Base-by-base conservation (phyloP, 352 stramenopile species). In the Phytophthora uliginosa region DNA sequence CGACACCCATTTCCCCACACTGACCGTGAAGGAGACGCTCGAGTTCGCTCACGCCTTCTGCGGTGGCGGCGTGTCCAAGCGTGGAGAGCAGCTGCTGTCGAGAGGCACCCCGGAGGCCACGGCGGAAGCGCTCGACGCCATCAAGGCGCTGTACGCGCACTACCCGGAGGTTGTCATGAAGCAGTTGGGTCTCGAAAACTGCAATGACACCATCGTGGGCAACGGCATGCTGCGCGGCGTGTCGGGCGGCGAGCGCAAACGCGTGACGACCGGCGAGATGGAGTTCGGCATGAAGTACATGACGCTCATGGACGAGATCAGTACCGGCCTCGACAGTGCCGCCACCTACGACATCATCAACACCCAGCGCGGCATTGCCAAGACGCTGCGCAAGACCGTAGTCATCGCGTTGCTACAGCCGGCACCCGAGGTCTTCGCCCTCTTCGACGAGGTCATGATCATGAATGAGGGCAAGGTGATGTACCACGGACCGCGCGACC, bases 281-380 rank as follows among this genome's bases (percentile, higher is more conserved):
- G 76, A 96, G 52, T 88, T 95, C 54, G 79, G 82, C 38, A 78
- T 83, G 56, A 85, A 89, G 69, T 88, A 84, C 62, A 81, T 98
- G 45, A 77, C 88, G 20, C 90, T 95, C 56, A 87, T 89, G 71
- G 95, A 99, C 73, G 89, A 97, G 80, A 98, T 99, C 71, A 96
- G 85, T 63, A 98, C 93, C 22, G 95, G 95, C 6, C 84, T 99
- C 77, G 59, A 93, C 93, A 74, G 74, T 94, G 54, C 76, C 88
- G 28, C 94, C 74, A 81, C 69, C n/a, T 77, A 63, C 59, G 71
- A 77, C 28, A 77, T 77, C 59, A 77, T 77, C 64, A 74, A 52
- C 40, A 77, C 70, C 6, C 70, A 77, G 50, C 70, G 64, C 22
- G 62, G 64, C 36, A 60, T 77, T 9, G 64, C 70, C 38, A 47